Base-by-base conservation (phyloP, 768 basidiomycete species). In the Hygrocybe coccinea region DNA sequence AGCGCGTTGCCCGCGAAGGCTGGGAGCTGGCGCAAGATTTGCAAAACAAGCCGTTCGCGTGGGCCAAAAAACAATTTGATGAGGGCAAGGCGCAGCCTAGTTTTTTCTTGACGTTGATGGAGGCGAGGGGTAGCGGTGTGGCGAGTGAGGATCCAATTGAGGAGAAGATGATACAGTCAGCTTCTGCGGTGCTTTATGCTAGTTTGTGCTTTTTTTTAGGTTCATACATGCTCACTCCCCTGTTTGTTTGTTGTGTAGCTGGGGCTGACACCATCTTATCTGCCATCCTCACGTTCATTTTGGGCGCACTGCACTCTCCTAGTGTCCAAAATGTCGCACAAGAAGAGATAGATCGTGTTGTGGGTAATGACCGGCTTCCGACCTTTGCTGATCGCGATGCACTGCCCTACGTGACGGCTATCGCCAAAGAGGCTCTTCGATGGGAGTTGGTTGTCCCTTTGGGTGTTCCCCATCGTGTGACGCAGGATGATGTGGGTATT, bases 1-100 rank as follows among this genome's bases (percentile, higher is more conserved):
- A 78, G 57, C 68, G 64, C 36, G 69, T 66, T 45, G 77, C 77
- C 1, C 62, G 66, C 22, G 36, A 62, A 17, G 71, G 73, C 60
- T 64, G 66, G 17, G 62, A 61, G 14, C 59, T 69, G 10, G 66
- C 69, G 8, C 56, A 64, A 6, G 66, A 72, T 12, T 69, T 77
- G 65, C 60, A 69, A 11, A 68, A 76, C 29, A 60, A 67, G 5
- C 78, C 79, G 0, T 79, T 76, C 48, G 51, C 61, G 3, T 65
- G 67, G 19, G 68, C 73, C 1, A 66, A 73, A 25, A 58, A 64
- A 19, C 48, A 62, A n/a, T 59, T 78, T 60, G 77, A 78, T 22
- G 24, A 57, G 55, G 39, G 35, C 24, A 51, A 36, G 29, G 29
- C 29, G 8, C 29, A 29, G 8, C 29, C 29, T 29, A 29, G 29